A percentile compares a stretch with the other conserved stretches of the same genome.
Evolutionary conservation across 306 rosid species (phyloP).

Genomic region (Sicyos edulis): DNA sequence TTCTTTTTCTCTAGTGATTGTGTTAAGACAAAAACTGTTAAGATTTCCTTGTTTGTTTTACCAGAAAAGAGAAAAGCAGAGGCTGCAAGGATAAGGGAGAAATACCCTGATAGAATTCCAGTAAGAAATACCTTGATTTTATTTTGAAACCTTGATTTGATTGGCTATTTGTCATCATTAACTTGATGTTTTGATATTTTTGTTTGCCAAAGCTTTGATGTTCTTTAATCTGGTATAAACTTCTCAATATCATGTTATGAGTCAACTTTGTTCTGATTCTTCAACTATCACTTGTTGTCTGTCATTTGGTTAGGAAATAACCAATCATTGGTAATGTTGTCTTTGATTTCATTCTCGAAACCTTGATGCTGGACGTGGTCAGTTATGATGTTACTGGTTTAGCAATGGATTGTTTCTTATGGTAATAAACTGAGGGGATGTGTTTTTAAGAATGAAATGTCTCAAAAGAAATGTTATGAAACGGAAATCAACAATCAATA

Average conservation of each 20-base stretch:
- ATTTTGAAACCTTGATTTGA: constrained; percentile 3
- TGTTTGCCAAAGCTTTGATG: background rate
- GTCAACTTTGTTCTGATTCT: background rate
- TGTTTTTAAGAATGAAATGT: constrained; percentile 18
- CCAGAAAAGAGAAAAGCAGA: constrained; percentile 87
- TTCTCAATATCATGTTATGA: background rate
- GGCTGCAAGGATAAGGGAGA: constrained; percentile 87
- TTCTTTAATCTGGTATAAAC: background rate
- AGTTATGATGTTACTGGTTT: background rate
- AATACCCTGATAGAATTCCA: constrained; percentile 88
- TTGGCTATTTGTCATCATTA: background rate
- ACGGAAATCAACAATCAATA: too few relatives aligned
- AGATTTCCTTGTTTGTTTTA: constrained; percentile 18
- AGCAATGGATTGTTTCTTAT: background rate
- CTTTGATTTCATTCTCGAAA: background rate
- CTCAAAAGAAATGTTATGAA: too few relatives aligned
- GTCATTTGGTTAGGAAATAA: constrained; percentile 1
- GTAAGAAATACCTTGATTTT: constrained; percentile 44
- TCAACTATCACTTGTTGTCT: background rate
- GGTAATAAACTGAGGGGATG: background rate
- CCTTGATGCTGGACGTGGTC: background rate
- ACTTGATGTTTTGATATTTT: background rate
- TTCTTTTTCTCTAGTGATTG: background rate
- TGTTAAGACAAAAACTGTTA: constrained; percentile 6
- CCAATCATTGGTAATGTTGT: background rate